Evolutionary conservation across 768 basidiomycete genomes (phyloP).

Genomic region (Filobasidium wieringae): DNA sequence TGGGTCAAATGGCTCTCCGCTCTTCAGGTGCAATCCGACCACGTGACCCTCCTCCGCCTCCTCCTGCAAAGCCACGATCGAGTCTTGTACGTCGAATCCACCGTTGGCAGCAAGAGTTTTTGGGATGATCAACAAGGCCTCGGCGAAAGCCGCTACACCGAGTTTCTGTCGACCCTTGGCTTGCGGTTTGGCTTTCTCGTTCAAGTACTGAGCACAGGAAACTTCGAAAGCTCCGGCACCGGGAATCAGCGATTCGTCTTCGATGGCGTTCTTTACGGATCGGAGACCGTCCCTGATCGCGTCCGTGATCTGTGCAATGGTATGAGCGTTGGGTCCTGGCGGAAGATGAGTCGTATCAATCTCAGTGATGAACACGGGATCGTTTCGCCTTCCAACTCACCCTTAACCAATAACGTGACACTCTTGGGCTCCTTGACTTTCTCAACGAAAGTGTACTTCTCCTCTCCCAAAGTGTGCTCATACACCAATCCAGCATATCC

Average conservation of each 20-base stretch:
- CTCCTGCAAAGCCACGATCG: slow-evolving; percentile 84
- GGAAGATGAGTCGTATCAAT: background rate
- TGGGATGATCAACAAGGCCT: slow-evolving; percentile 84
- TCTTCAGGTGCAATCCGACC: slow-evolving; percentile 81
- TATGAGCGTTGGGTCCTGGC: slow-evolving; percentile 78
- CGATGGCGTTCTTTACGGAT: slow-evolving; percentile 90
- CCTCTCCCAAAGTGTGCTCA: slow-evolving; percentile 96
- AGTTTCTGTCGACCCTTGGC: slow-evolving; percentile 93
- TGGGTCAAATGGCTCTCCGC: slow-evolving; percentile 93
- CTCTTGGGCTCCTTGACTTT: slow-evolving; percentile 90
- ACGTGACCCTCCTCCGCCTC: slow-evolving; percentile 87
- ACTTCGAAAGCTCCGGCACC: slow-evolving; percentile 99
- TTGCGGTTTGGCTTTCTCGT: slow-evolving; percentile 61
- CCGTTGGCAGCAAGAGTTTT: slow-evolving; percentile 94
- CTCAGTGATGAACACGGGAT: background rate
- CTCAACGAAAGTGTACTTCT: slow-evolving; percentile 95
- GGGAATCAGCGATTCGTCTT: slow-evolving; percentile 76
- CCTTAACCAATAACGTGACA: slow-evolving; percentile 93
- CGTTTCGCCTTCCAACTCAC: no score
- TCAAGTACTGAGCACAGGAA: slow-evolving; percentile 73
- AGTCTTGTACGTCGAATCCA: slow-evolving; percentile 93
- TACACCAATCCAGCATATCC: slow-evolving; percentile 98
- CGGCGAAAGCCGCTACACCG: slow-evolving; percentile 94
- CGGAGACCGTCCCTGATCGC: slow-evolving; percentile 94
- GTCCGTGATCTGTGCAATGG: slow-evolving; percentile 90